These are phyloP conservation scores for Falciphora oryzae DNA, from an alignment of 2,329 filamentous ascomycete species.

Conservation along the genomic window DNA sequence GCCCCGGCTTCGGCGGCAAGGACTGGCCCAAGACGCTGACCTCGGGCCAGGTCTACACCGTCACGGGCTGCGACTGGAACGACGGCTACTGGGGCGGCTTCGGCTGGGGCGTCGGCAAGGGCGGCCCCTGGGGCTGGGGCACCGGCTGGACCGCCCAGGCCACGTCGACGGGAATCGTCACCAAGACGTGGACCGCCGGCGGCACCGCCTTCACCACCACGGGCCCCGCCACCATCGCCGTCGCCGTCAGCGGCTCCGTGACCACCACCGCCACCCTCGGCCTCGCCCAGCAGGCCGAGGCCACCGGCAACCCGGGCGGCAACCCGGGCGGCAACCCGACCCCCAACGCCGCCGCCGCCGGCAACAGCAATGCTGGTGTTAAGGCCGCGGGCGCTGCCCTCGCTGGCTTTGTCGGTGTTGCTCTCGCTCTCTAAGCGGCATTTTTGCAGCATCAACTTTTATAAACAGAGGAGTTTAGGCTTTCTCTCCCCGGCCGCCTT, in stretches of 20 bases:
- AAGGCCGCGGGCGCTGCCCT: constrained; percentile 22
- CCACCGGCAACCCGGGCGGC: constrained; percentile 12
- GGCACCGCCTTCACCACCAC: constrained; percentile 20
- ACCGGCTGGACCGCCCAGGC: constrained; percentile 24
- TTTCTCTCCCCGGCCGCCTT: not conserved
- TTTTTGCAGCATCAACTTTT: not conserved
- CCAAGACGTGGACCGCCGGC: constrained; percentile 21
- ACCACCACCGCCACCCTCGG: constrained; percentile 26
- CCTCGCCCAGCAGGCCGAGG: constrained; percentile 11
- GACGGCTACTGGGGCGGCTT: constrained; percentile 31
- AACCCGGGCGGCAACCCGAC: constrained; percentile 8
- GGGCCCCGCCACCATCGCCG: constrained; percentile 22
- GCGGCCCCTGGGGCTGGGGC: constrained; percentile 28
- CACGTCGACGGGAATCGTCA: constrained; percentile 28
- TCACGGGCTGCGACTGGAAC: constrained; percentile 36
- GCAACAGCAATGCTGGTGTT: constrained; percentile 13
- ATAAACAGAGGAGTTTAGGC: not conserved
- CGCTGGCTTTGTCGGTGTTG: constrained; percentile 23
- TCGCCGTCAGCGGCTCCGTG: constrained; percentile 24
- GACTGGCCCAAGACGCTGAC: constrained; percentile 21
- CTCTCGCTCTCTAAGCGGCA: constrained; percentile 8
- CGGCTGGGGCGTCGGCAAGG: constrained; percentile 31
- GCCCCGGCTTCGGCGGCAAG: constrained; percentile 9
- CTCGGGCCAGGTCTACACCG: constrained; percentile 33
- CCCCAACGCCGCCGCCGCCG: constrained; percentile 10